A percentile compares a stretch with the other conserved stretches of the same genome.
These are phyloP conservation scores for Raffaelea arxii DNA, from an alignment of 2,329 filamentous ascomycete species.

Conservation along the genomic window DNA sequence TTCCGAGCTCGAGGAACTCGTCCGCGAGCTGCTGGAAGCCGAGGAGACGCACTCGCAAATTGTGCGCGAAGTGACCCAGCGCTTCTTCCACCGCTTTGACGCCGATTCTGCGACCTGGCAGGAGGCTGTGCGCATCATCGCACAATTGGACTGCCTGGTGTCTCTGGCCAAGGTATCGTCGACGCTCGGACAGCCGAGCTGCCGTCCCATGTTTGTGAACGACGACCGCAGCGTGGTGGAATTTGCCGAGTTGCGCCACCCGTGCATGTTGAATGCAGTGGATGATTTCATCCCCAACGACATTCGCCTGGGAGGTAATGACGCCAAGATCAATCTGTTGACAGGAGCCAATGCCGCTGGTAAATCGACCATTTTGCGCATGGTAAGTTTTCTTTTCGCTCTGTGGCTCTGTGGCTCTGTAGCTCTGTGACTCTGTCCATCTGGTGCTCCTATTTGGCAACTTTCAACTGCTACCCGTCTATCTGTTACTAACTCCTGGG, in stretches of 20 bases:
- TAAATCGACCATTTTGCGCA: slow-evolving; percentile 91
- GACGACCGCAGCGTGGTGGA: slow-evolving; percentile 79
- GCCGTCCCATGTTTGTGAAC: slow-evolving; percentile 80
- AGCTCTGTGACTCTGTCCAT: too few relatives aligned
- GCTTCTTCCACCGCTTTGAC: slow-evolving; percentile 84
- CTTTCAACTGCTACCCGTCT: too few relatives aligned
- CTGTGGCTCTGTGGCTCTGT: too few relatives aligned
- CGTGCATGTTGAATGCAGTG: slow-evolving; percentile 83
- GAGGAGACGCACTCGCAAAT: slow-evolving; percentile 92
- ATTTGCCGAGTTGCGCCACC: slow-evolving; percentile 85
- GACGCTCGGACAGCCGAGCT: slow-evolving; percentile 75
- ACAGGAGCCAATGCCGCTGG: slow-evolving; percentile 96
- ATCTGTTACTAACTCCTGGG: slow-evolving; percentile 37
- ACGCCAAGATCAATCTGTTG: slow-evolving; percentile 77
- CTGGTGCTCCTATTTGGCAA: too few relatives aligned
- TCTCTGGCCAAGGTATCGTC: slow-evolving; percentile 83
- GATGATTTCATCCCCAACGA: slow-evolving; percentile 97
- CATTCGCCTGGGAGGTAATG: slow-evolving; percentile 71
- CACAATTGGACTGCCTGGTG: slow-evolving; percentile 90
- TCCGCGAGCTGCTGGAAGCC: slow-evolving; percentile 83
- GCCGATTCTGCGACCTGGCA: slow-evolving; percentile 79
- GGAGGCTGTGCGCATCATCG: slow-evolving; percentile 77
- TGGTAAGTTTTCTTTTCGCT: slow-evolving; percentile 49
- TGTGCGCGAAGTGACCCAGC: slow-evolving; percentile 70
- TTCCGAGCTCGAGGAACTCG: slow-evolving; percentile 67